A percentile compares a stretch with the other conserved stretches of the same genome.
phyloP scores from a whole-genome alignment of 2,329 filamentous ascomycete species.

The Xylariaceae sp. region DNA sequence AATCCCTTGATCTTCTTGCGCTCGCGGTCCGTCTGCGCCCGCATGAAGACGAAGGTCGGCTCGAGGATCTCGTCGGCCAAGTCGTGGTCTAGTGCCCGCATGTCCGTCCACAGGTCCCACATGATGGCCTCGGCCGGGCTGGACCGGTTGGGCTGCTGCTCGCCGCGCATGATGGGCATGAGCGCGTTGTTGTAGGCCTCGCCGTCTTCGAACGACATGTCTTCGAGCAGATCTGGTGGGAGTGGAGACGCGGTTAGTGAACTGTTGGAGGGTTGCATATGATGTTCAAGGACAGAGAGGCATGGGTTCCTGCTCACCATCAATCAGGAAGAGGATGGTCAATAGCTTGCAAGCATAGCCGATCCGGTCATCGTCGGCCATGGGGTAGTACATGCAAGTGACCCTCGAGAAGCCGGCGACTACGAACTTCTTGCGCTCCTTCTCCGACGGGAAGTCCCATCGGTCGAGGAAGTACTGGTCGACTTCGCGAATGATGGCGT shows the following conservation, averaged over 20 bases:
- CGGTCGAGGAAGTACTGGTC: constrained; percentile 34
- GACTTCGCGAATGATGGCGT: constrained; percentile 29
- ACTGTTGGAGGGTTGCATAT: too few species aligned
- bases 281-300: too few species aligned
- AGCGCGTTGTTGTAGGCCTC: constrained; percentile 33
- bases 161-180: constrained; percentile 31
- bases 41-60: constrained; percentile 34
- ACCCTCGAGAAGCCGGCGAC: constrained; percentile 30
- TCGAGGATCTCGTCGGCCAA: constrained; percentile 33
- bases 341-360: constrained; percentile 33
- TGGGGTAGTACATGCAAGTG: constrained; percentile 36
- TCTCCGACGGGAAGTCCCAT: constrained; percentile 33
- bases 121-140: constrained; percentile 32
- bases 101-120: constrained; percentile 34
- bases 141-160: constrained; percentile 26
- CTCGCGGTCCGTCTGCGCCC: constrained; percentile 31
- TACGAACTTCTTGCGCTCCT: constrained; percentile 29
- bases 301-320: constrained; percentile 29
- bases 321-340: constrained; percentile 37
- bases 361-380: constrained; percentile 35
- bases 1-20: constrained; percentile 21
- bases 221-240: constrained; percentile 32
- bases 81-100: constrained; percentile 29
- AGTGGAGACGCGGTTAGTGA: not conserved
- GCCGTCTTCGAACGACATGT: constrained; percentile 37